Percentiles rank a stretch among this genome's conserved stretches.
Evolutionary conservation across 805 yeast species (phyloP).

Genomic region (Cyberlindnera xishuangbannaensis): DNA sequence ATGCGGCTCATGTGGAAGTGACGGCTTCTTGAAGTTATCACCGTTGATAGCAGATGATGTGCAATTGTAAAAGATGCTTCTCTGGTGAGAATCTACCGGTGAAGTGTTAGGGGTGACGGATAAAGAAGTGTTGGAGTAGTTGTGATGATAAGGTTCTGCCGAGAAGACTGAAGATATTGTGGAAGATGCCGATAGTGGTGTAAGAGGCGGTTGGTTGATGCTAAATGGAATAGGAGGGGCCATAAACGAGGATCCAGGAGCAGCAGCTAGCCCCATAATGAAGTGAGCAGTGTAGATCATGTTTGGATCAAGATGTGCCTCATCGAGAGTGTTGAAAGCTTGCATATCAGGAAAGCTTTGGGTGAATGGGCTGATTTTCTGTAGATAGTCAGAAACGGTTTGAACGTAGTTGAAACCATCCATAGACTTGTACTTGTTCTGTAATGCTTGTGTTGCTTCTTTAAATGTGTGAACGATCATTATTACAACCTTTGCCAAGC

Average conservation of each 20-base stretch:
- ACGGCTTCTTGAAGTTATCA: slow-evolving; percentile 7
- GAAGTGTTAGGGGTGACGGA: slow-evolving; percentile 15
- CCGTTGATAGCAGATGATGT: slow-evolving; percentile 2
- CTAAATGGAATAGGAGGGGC: slow-evolving; percentile 16
- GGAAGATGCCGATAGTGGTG: slow-evolving; percentile 31
- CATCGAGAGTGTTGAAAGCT: slow-evolving; percentile 11
- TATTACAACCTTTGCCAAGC: slow-evolving; percentile 12
- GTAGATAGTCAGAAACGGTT: slow-evolving; percentile 26
- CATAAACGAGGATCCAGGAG: slow-evolving; percentile 7
- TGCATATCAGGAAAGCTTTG: slow-evolving; percentile 11
- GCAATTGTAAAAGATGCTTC: slow-evolving; percentile 5
- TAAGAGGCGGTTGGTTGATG: slow-evolving; percentile 18
- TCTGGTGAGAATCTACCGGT: slow-evolving; percentile 10
- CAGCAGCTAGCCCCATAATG: slow-evolving; percentile 11
- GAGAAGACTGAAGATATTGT: slow-evolving; percentile 21
- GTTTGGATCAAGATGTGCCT: slow-evolving; percentile 6
- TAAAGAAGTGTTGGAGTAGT: slow-evolving; percentile 14
- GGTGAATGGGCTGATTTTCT: slow-evolving; percentile 18
- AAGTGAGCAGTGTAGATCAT: slow-evolving; percentile 4
- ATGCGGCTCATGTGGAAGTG: slow-evolving; percentile 5
- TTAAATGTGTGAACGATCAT: slow-evolving; percentile 17
- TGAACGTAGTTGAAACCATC: slow-evolving; percentile 25
- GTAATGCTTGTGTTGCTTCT: slow-evolving; percentile 20
- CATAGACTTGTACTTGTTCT: slow-evolving; percentile 16
- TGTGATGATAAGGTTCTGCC: slow-evolving; percentile 6